Percentiles rank a stretch among this genome's conserved stretches.
These are phyloP conservation scores for Ophiostoma himal-ulmi DNA, from an alignment of 2,329 filamentous ascomycete species.

Conservation along the genomic window DNA sequence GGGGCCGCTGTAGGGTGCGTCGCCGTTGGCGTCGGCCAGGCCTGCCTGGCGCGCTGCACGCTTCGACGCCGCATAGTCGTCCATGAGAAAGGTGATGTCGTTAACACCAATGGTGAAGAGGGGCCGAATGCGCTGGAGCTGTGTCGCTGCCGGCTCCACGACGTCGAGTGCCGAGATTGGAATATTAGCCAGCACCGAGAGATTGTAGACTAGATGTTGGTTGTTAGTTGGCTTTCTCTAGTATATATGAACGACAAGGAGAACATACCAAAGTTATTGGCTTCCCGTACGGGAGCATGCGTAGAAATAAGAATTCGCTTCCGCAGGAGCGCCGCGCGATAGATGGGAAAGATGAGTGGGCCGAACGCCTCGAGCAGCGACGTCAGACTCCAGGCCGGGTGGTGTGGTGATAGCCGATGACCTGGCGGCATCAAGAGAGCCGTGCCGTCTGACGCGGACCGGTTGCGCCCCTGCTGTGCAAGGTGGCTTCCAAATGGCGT, in stretches of 20 bases:
- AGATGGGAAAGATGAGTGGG: conserved; percentile 84
- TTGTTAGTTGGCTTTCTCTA: neutral
- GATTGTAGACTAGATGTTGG: conserved; percentile 66
- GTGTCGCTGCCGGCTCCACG: conserved; percentile 55
- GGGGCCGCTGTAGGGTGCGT: conserved; percentile 40
- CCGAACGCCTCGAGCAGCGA: conserved; percentile 77
- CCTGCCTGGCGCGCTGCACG: conserved; percentile 27
- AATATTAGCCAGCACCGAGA: conserved; percentile 88
- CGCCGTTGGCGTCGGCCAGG: conserved; percentile 31
- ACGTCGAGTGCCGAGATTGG: conserved; percentile 66
- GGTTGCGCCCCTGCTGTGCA: neutral
- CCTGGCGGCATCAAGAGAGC: conserved; percentile 53
- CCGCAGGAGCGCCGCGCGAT: conserved; percentile 77
- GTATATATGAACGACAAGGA: no score
- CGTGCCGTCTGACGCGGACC: conserved; percentile 49
- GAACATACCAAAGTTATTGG: conserved; percentile 78
- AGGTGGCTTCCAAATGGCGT: conserved; percentile 13
- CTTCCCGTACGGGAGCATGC: conserved; percentile 75
- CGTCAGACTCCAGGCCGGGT: conserved; percentile 79
- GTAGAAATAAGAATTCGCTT: conserved; percentile 85
- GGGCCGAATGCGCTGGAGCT: conserved; percentile 59
- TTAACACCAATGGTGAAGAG: conserved; percentile 93
- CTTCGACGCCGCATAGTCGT: conserved; percentile 49
- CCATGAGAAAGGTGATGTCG: conserved; percentile 74
- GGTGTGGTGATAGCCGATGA: conserved; percentile 66